Base-by-base conservation (phyloP, 208 protist genomes). In the Acanthamoeba triangularis region DNA sequence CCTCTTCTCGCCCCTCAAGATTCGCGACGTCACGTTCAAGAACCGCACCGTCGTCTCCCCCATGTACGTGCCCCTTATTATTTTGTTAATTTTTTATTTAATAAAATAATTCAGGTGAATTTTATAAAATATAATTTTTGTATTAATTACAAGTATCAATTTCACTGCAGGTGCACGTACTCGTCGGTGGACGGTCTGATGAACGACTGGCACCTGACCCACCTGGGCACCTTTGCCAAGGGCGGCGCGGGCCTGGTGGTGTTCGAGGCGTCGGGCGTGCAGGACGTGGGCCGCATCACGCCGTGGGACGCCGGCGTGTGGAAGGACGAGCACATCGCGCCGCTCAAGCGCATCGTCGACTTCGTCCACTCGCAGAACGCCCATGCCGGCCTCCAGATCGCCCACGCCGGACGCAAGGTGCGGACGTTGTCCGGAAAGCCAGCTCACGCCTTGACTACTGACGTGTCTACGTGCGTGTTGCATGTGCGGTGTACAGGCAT, bases 1-100 rank as follows among this genome's bases (percentile, higher is more conserved):
- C 63, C 67, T 97, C 44, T 97, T 97, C n/a, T 47, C 59, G 8
- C 96, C 96, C 1, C 49, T 97, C 6, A 95, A 54, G 23, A 69
- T 97, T 33, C 69, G 82, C 35, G 90, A 96, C 52, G 10, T 97
- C 4, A 95, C 69, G 63, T 41, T 97, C 18, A 97, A 97, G 47
- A 97, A 97, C 84, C 72, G 96, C 59, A 96, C 97, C 23, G 96
- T 95, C 25, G 78, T 96, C 6, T 95, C 96, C 3, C 96, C 96
- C 67, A 97, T 97, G 96, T 94, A 47, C 76, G 72, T 33, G 18
- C 44, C n/a, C 52, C 80, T 61, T 5, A 28, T 61, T 61, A 28
- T 47, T 20, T 20, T 20, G 1, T 82, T 82, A 1, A 33, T 49
- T 82, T 44, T 41, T 44, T 82, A 23, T 82, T 82, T 41, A n/a